phyloP scores from a whole-genome alignment of 331 rosid genomes.

The Pyrus hybrid region DNA sequence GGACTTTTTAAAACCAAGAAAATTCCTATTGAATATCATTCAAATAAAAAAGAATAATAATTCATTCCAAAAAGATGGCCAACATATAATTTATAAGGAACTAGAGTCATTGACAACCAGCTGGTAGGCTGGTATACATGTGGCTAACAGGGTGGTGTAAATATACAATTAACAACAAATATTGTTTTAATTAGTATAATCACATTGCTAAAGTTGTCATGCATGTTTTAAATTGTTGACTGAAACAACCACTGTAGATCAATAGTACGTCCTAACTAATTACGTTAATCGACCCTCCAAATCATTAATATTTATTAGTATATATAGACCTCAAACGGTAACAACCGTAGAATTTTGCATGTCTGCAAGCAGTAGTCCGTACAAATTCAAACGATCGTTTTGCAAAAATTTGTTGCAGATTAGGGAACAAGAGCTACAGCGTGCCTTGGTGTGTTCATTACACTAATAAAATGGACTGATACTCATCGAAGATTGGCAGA shows the following conservation, averaged over 20 bases:
- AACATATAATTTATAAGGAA: not conserved
- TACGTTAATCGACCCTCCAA: not conserved
- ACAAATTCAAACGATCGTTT: no score
- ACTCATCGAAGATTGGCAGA: no score
- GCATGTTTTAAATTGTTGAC: no score
- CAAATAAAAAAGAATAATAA: not conserved
- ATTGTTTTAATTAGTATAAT: not conserved
- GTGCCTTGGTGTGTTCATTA: no score
- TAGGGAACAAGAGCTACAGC: no score
- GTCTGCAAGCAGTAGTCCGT: no score
- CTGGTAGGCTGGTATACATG: not conserved
- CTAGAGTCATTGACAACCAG: not conserved
- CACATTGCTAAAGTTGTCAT: not conserved
- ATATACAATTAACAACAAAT: not conserved
- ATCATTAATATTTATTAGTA: not conserved
- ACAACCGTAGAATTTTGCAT: no score
- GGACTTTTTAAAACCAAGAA: no score
- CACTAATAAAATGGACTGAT: no score
- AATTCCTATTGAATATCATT: no score
- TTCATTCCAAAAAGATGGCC: not conserved
- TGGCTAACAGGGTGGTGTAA: not conserved
- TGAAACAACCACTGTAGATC: not conserved
- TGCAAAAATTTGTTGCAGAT: no score
- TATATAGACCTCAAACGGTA: not conserved
- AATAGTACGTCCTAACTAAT: no score